Percentiles rank a stretch among this genome's conserved stretches.
phyloP scores from a whole-genome alignment of 805 yeast genomes.

The Saturnispora saitoi region DNA sequence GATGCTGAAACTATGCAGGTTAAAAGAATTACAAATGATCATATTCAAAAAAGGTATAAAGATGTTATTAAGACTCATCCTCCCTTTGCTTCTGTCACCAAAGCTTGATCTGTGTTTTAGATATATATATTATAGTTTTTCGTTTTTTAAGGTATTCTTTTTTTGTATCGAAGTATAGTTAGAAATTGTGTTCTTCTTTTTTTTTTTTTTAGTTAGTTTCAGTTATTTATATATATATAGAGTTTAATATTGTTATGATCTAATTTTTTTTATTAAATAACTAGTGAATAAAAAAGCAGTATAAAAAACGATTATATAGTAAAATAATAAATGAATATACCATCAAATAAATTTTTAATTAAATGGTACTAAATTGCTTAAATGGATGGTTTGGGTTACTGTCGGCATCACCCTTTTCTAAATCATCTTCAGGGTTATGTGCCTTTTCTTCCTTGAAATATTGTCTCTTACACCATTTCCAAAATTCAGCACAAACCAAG shows the following conservation, averaged over 20 bases:
- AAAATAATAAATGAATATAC: background rate
- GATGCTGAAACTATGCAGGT: slow-evolving; percentile 29
- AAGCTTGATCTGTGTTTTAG: slow-evolving; percentile 7
- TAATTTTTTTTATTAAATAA: too few relatives aligned
- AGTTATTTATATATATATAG: too few relatives aligned
- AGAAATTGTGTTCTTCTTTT: too few relatives aligned
- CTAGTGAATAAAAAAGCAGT: background rate
- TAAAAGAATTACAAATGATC: slow-evolving; percentile 17
- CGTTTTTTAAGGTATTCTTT: background rate
- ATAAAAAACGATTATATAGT: background rate
- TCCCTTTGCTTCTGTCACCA: slow-evolving; percentile 28
- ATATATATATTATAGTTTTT: background rate
- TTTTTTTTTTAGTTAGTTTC: too few relatives aligned
- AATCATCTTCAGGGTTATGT: slow-evolving; percentile 53
- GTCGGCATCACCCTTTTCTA: slow-evolving; percentile 34
- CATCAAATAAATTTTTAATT: background rate
- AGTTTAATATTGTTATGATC: too few relatives aligned
- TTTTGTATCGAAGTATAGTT: background rate
- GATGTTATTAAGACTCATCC: slow-evolving; percentile 22
- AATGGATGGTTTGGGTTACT: slow-evolving; percentile 5
- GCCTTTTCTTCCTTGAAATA: slow-evolving; percentile 36
- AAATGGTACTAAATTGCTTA: background rate
- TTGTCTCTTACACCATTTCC: slow-evolving; percentile 58
- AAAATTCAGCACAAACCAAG: slow-evolving; percentile 52
- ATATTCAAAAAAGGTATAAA: slow-evolving; percentile 20